Evolutionary conservation across 2,329 filamentous ascomycete species (phyloP), one percentile per base, ranked within the genome.

Genomic region (Neofusicoccum cordaticola): DNA sequence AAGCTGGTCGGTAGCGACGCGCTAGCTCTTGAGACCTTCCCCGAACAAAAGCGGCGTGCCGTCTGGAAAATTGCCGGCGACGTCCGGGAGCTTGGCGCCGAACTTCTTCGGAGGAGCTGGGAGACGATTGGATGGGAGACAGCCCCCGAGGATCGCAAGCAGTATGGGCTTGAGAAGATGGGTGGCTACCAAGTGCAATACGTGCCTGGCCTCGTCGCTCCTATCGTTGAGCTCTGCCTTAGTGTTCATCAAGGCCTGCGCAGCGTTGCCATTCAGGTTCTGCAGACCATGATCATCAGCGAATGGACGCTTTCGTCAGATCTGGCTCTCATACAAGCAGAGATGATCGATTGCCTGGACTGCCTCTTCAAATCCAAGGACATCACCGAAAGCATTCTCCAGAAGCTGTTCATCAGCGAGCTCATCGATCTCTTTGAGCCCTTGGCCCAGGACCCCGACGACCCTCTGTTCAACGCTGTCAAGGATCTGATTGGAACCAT

Each of bases 1-100:
- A 93, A 91, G 73, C 88, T 98, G 2, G 92, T 99, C 2, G 91
- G 92, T 4, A 97, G 93, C 72, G 88, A 93, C 41, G 91, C 90
- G 0, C 84, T 99, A 19, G 93, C 95, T 0, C 84, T 99, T 42
- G 95, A 99, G 75, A 97, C 93, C 0, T 98, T 97, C 73, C 93
- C 95, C 0, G 96, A 99, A 76, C 95, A 99, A 79, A 99, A 98
- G 80, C 85, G 95, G 51, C 84, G 95, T 63, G 94, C 95, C 0
- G 94, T 98, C 1, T 99, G 96, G 95, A 99, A 98, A 80, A 97
- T 99, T 74, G 95, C 94, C 3, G 95, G 95, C 5, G 96, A 99
- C 78, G 92, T 99, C 58, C 86, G 95, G 64, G 93, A 98, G 75
- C 86, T 92, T 68, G 95, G 96, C 15, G 94, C 95, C 3, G 91